phyloP scores from a whole-genome alignment of 2,329 filamentous ascomycete genomes.

The Fusarium xyrophilum region DNA sequence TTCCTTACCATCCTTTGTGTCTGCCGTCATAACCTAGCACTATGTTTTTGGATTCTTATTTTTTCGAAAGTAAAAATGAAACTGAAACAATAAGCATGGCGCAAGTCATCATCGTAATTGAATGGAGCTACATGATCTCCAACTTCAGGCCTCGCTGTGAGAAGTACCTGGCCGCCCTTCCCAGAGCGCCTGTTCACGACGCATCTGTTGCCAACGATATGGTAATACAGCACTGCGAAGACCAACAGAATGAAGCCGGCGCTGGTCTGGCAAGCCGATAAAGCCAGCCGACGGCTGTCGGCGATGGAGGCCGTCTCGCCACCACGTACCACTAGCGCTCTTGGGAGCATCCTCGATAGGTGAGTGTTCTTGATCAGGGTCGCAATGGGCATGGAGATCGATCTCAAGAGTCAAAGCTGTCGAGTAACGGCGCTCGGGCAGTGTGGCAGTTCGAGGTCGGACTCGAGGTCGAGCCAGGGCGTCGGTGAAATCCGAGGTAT shows the following conservation, averaged over 20 bases:
- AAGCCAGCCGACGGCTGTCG: constrained; percentile 39
- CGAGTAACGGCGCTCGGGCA: constrained; percentile 39
- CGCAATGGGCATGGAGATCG: constrained; percentile 18
- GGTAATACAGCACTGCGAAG: constrained; percentile 40
- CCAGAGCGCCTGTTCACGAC: constrained; percentile 30
- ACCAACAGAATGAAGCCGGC: constrained; percentile 37
- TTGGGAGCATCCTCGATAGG: constrained; percentile 32
- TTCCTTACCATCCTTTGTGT: constrained; percentile 1
- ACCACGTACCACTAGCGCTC: constrained; percentile 29
- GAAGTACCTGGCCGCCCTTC: constrained; percentile 38
- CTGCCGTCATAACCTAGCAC: background rate
- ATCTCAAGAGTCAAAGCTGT: constrained; percentile 40
- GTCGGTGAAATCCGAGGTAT: constrained; percentile 17
- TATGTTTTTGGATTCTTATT: background rate
- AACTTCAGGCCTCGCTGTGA: constrained; percentile 35
- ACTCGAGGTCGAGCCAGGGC: constrained; percentile 23
- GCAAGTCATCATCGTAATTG: background rate
- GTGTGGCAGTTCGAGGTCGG: constrained; percentile 29
- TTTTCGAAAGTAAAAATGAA: background rate
- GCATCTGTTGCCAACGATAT: constrained; percentile 39
- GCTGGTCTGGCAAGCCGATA: constrained; percentile 38
- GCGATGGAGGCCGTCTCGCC: constrained; percentile 21
- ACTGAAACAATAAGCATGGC: background rate
- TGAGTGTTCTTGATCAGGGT: constrained; percentile 29
- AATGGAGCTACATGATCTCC: background rate